Evolutionary conservation across 1,284 basidiomycete species (phyloP).

Genomic region (Tilletia caries): DNA sequence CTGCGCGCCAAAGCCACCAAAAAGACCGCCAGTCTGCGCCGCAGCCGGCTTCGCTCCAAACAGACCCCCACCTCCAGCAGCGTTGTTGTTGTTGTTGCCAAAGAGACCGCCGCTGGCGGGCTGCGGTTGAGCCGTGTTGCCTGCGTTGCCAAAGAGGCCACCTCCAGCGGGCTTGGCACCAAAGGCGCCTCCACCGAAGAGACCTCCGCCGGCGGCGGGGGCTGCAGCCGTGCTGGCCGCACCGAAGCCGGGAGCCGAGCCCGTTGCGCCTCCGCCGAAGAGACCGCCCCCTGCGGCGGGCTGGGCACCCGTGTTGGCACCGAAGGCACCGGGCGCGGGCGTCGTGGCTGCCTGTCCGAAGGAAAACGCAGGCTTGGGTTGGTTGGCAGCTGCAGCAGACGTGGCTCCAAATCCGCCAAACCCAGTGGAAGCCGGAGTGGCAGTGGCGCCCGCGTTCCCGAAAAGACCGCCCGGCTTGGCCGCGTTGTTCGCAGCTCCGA

Average conservation of each 20-base stretch:
- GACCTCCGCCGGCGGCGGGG: neutral
- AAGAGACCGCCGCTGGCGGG: neutral
- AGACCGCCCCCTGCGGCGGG: neutral
- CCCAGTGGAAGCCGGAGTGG: constrained; percentile 33
- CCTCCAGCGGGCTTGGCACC: neutral
- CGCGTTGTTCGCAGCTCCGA: constrained; percentile 40
- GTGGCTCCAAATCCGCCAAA: constrained; percentile 43
- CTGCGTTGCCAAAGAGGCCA: neutral
- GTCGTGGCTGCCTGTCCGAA: constrained; percentile 38
- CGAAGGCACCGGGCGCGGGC: constrained; percentile 21
- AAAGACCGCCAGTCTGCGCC: constrained; percentile 53
- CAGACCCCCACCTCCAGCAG: neutral
- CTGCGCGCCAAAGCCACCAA: constrained; percentile 51
- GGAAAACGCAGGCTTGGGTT: constrained; percentile 42
- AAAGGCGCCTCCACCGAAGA: constrained; percentile 7
- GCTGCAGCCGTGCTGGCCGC: neutral
- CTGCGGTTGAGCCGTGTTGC: neutral
- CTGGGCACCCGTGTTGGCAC: neutral
- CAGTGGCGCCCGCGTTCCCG: constrained; percentile 31
- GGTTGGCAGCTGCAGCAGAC: constrained; percentile 20
- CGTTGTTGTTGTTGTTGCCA: neutral
- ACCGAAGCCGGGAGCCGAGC: neutral
- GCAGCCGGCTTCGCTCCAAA: constrained; percentile 38
- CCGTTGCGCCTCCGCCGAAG: constrained; percentile 5
- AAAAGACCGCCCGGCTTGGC: constrained; percentile 52